A percentile compares a stretch with the other conserved stretches of the same genome.
Conservation (phyloP, 306 rosid species). For the Carpinus viminea region DNA sequence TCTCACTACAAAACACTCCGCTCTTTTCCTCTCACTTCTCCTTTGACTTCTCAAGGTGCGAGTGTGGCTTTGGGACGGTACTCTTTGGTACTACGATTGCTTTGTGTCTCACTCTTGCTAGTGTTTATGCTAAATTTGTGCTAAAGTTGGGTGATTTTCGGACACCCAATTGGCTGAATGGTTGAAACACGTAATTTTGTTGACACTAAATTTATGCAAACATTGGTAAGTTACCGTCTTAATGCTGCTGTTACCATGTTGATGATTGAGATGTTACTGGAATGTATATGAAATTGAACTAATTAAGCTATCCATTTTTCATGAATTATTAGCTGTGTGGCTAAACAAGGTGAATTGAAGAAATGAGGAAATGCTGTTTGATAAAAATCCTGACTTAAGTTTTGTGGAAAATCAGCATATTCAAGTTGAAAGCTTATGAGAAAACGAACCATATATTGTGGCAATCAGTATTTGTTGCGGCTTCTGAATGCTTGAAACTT, state of each 20-base stretch:
- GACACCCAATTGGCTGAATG: conserved; percentile 25
- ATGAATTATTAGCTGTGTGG: background rate
- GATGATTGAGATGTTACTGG: background rate
- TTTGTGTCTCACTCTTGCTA: background rate
- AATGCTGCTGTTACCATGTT: background rate
- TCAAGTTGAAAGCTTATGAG: background rate
- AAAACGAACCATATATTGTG: background rate
- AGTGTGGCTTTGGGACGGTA: background rate
- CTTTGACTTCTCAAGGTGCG: conserved; percentile 61
- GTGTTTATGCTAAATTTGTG: background rate
- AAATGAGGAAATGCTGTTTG: conserved; percentile 7
- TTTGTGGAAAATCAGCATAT: background rate
- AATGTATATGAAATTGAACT: background rate
- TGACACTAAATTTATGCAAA: background rate
- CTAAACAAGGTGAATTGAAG: background rate
- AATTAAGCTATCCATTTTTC: background rate
- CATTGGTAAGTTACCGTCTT: background rate
- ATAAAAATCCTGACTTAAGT: conserved; percentile 1
- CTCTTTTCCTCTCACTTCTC: conserved; percentile 44
- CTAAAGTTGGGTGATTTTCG: conserved; percentile 6
- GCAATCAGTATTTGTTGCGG: background rate
- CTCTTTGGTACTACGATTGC: background rate
- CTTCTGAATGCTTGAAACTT: background rate
- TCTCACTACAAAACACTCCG: conserved; percentile 35
- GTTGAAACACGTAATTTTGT: background rate